A percentile compares a stretch with the other conserved stretches of the same genome.
Evolutionary conservation across 768 basidiomycete species (phyloP).

Genomic region (Amanita exitialis): DNA sequence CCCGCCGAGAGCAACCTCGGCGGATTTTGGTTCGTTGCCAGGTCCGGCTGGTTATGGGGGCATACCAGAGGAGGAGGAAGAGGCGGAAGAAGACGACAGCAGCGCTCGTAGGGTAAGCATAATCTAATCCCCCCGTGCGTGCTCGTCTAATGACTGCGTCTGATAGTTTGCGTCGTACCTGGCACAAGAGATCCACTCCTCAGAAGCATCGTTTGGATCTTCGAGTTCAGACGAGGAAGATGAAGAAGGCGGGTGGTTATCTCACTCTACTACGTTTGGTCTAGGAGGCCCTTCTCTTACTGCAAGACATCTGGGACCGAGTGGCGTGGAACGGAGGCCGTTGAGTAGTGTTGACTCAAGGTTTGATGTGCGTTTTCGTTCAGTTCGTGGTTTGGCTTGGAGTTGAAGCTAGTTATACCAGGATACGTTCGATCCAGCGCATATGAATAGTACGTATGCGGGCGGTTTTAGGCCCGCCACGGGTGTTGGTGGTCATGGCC

Average conservation of each 20-base stretch:
- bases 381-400: neutral
- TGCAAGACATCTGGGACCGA: slow-evolving; percentile 26
- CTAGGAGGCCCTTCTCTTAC: slow-evolving; percentile 28
- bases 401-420: slow-evolving; percentile 11
- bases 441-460: slow-evolving; percentile 13
- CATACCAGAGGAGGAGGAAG: slow-evolving; percentile 22
- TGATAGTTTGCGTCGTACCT: slow-evolving; percentile 72
- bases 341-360: slow-evolving; percentile 19
- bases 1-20: slow-evolving; percentile 39
- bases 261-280: slow-evolving; percentile 65
- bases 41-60: slow-evolving; percentile 24
- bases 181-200: slow-evolving; percentile 59
- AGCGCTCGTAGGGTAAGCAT: slow-evolving; percentile 33
- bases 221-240: slow-evolving; percentile 60
- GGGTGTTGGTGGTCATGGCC: neutral
- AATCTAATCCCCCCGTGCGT: slow-evolving; percentile 5
- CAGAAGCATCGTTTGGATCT: slow-evolving; percentile 40
- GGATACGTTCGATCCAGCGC: slow-evolving; percentile 42
- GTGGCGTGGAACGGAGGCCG: slow-evolving; percentile 28
- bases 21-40: slow-evolving; percentile 55
- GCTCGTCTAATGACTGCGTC: neutral
- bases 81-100: slow-evolving; percentile 32
- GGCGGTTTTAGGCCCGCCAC: neutral
- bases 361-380: neutral
- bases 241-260: slow-evolving; percentile 73